Evolutionary conservation across 2,329 filamentous ascomycete species (phyloP).

Genomic region (Trichophaea hybrida): DNA sequence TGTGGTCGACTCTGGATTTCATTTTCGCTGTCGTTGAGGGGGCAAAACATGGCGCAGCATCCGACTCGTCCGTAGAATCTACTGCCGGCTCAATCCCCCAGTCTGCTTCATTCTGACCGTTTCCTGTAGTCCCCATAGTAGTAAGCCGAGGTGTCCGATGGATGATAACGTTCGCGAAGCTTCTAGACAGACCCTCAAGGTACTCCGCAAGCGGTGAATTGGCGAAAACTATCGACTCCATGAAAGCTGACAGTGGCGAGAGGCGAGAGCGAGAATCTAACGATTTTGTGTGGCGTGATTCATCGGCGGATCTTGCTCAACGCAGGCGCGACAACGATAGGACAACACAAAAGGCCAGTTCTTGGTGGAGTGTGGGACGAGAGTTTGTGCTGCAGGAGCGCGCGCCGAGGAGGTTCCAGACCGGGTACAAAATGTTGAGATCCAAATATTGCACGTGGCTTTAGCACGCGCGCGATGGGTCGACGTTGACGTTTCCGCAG

Average conservation of each 20-base stretch:
- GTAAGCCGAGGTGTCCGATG: neutral
- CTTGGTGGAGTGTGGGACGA: neutral
- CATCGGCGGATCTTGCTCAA: neutral
- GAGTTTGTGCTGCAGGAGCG: neutral
- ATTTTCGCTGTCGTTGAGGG: slow-evolving; percentile 12
- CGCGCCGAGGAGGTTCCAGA: neutral
- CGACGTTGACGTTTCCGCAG: neutral
- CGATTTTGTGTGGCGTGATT: neutral
- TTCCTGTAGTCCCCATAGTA: slow-evolving; percentile 31
- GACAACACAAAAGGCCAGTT: neutral
- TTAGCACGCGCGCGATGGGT: neutral
- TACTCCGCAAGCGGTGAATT: slow-evolving; percentile 79
- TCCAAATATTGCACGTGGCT: neutral
- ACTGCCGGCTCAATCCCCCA: slow-evolving; percentile 31
- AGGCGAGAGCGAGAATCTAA: neutral
- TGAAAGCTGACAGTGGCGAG: slow-evolving; percentile 31
- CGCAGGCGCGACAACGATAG: neutral
- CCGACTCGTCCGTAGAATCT: slow-evolving; percentile 25
- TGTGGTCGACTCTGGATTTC: slow-evolving; percentile 10
- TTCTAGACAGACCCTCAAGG: slow-evolving; percentile 55
- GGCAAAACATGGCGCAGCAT: slow-evolving; percentile 26
- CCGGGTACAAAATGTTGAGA: neutral
- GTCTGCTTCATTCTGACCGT: slow-evolving; percentile 38
- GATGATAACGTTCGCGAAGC: neutral
- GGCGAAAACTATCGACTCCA: slow-evolving; percentile 81